phyloP scores from a whole-genome alignment of 495 filamentous ascomycete species.

The Daldinia decipiens region DNA sequence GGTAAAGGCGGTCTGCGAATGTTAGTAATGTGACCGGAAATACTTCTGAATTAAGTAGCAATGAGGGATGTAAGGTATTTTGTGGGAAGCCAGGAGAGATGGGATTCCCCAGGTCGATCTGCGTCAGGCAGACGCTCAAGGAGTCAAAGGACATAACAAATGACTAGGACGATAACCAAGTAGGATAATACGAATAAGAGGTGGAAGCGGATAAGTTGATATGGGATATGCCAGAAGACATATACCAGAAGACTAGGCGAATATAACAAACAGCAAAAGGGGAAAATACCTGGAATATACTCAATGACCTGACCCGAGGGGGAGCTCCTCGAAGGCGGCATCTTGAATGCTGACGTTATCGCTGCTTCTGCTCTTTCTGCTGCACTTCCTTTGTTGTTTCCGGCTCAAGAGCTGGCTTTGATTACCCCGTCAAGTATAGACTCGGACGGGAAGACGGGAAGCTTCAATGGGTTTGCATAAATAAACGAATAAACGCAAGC shows the following conservation, averaged over 20 bases:
- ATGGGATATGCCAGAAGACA: not conserved
- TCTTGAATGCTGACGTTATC: slow-evolving; percentile 39
- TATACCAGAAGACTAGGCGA: not conserved
- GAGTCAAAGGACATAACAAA: slow-evolving; percentile 42
- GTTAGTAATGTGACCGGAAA: slow-evolving; percentile 50
- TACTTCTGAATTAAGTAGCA: slow-evolving; percentile 24
- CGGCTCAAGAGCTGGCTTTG: slow-evolving; percentile 15
- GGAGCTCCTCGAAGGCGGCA: slow-evolving; percentile 55
- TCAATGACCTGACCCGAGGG: slow-evolving; percentile 66
- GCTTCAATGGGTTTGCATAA: slow-evolving; percentile 33
- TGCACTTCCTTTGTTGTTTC: slow-evolving; percentile 13
- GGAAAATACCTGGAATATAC: slow-evolving; percentile 65
- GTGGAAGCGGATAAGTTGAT: slow-evolving; percentile 21
- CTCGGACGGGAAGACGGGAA: slow-evolving; percentile 21
- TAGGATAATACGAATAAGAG: slow-evolving; percentile 28
- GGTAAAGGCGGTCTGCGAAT: slow-evolving; percentile 85
- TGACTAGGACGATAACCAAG: slow-evolving; percentile 30
- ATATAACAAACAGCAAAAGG: not conserved
- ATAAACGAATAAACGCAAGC: slow-evolving; percentile 35
- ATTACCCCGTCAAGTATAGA: slow-evolving; percentile 7
- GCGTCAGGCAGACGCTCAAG: slow-evolving; percentile 23
- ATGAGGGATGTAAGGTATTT: slow-evolving; percentile 42
- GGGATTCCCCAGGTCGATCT: slow-evolving; percentile 23
- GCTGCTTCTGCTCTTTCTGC: slow-evolving; percentile 14
- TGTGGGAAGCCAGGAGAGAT: slow-evolving; percentile 35